A percentile compares a stretch with the other conserved stretches of the same genome.
These are phyloP conservation scores for Inosperma sp. DNA, from an alignment of 768 basidiomycete genomes.

Conservation along the genomic window DNA sequence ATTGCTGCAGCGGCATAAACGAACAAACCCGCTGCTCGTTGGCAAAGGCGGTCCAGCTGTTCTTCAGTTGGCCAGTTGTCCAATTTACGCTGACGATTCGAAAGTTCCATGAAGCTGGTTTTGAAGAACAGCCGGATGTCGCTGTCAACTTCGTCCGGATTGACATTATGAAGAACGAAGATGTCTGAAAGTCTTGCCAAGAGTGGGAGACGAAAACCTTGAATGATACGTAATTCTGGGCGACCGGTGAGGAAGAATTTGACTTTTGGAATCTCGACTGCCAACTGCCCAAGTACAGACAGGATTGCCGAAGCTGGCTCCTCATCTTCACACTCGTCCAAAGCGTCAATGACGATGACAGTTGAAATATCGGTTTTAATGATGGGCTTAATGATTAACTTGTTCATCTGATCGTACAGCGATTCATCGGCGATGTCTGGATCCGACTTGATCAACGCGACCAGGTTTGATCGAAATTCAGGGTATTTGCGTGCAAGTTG, in stretches of 20 bases:
- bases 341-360: conserved; percentile 26
- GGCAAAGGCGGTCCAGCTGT: conserved; percentile 10
- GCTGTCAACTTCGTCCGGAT: conserved; percentile 16
- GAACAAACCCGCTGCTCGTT: conserved; percentile 18
- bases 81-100: conserved; percentile 7
- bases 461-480: conserved; percentile 15
- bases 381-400: conserved; percentile 22
- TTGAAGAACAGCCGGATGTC: conserved; percentile 19
- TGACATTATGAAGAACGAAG: conserved; percentile 23
- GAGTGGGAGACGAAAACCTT: conserved; percentile 4
- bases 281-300: neutral
- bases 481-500: conserved; percentile 19
- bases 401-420: conserved; percentile 19
- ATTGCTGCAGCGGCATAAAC: conserved; percentile 21
- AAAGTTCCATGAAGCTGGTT: neutral
- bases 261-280: neutral
- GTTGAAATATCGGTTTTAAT: conserved; percentile 12
- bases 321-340: conserved; percentile 16
- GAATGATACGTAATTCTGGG: conserved; percentile 3
- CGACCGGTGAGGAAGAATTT: conserved; percentile 13
- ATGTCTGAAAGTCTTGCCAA: conserved; percentile 9
- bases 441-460: conserved; percentile 13
- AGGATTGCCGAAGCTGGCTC: conserved; percentile 14
- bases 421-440: conserved; percentile 19
- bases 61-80: conserved; percentile 19